phyloP scores from a whole-genome alignment of 2,329 filamentous ascomycete species.

The Colletotrichum sp. region DNA sequence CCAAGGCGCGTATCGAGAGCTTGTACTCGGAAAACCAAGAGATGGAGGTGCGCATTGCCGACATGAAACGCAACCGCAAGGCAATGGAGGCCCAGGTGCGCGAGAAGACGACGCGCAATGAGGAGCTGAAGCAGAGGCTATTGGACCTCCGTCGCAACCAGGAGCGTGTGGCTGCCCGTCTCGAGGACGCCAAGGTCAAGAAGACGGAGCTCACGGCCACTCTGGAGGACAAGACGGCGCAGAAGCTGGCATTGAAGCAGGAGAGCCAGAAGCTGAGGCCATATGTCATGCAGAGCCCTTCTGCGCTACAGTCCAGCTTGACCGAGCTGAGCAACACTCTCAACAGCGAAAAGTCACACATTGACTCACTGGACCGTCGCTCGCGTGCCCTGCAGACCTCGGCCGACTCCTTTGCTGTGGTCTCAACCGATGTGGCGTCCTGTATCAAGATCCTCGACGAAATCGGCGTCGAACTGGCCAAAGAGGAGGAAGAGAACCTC shows the following conservation, averaged over 20 bases:
- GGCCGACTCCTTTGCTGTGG: constrained; percentile 85
- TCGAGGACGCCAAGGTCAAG: constrained; percentile 83
- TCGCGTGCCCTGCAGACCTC: constrained; percentile 92
- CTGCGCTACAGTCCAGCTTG: constrained; percentile 80
- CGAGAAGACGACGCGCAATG: constrained; percentile 85
- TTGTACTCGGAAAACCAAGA: constrained; percentile 87
- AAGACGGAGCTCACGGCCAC: constrained; percentile 76
- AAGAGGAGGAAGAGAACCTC: constrained; percentile 89
- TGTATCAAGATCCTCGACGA: constrained; percentile 92
- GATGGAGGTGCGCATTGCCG: constrained; percentile 78
- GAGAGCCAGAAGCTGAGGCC: constrained; percentile 90
- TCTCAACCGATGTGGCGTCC: constrained; percentile 82
- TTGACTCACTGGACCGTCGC: constrained; percentile 85
- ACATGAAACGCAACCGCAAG: constrained; percentile 80
- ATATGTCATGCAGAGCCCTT: constrained; percentile 89
- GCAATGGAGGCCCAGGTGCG: constrained; percentile 82
- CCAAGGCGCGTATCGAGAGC: constrained; percentile 85
- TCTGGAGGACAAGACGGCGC: constrained; percentile 74
- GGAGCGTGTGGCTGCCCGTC: constrained; percentile 79
- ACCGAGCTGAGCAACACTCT: constrained; percentile 83
- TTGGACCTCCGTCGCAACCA: constrained; percentile 83
- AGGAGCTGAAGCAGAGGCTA: constrained; percentile 83
- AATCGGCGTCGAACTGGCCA: constrained; percentile 80
- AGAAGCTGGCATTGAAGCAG: constrained; percentile 74
- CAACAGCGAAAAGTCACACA: constrained; percentile 78